Base-by-base conservation (phyloP, 805 yeast species). In the Barnettozyma wickerhamii region DNA sequence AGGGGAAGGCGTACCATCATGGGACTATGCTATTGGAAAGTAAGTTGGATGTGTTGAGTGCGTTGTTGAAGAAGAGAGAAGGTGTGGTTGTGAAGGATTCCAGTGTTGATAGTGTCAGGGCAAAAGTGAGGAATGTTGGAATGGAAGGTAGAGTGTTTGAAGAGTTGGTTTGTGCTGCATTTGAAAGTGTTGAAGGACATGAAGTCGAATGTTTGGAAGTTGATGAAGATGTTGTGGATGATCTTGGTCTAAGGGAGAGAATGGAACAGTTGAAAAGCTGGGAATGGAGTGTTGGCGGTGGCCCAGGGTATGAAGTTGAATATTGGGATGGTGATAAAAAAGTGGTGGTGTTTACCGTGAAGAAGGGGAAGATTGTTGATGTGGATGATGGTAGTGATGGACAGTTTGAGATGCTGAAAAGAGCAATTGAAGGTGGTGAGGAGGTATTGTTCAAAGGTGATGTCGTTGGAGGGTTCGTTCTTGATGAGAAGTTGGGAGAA, bases 11-110 rank as follows among this genome's bases (percentile, higher is more conserved):
- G 6, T 82, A 90, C 50, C 99, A 93, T 58, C 99, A 93, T 64
- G 99, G 97, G 0, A 93, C 99, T 0, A 86, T 93, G 96, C 68
- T 93, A 7, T 65, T 93, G 19, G 65, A 75, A 40, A 79, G 95
- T 31, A 68, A 79, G 29, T 62, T 93, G 19, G 69, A 68, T n/a
- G 62, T 70, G 1, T 66, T 93, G 43, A 67, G 79, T 2, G 67
- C 75, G n/a, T 58, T 87, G 12, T 66, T 93, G 43, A 71, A 72
- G 13, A 72, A 69, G 32, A 28, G 33, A 27, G 17, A 27, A n/a
- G 10, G 6, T 4, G 18, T 41, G 10, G 47, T 62, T 1, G 49
- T 60, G 4, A 78, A 77, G 0, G 43, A 49, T 1, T 38, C 48
- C 10, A 62, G 81, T 9, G 87, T 91, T 1, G 78, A 75, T 24